These are phyloP conservation scores for Teunomyces lycoperdinae DNA, from an alignment of 805 yeast genomes.

Conservation along the genomic window DNA sequence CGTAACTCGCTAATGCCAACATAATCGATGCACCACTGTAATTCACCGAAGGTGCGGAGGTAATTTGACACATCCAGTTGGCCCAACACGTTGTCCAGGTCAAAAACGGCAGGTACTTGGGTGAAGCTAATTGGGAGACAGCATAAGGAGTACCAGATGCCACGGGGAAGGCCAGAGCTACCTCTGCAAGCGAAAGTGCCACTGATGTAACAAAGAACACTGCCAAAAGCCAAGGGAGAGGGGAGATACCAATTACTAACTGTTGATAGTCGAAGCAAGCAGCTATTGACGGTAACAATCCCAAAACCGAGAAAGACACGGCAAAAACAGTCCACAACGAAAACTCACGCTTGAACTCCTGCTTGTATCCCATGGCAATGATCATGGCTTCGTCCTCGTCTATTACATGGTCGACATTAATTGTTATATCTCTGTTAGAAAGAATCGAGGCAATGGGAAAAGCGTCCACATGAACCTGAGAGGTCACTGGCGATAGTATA, in stretches of 20 bases:
- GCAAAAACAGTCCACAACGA: slow-evolving; percentile 56
- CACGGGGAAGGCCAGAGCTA: slow-evolving; percentile 64
- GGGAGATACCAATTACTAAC: slow-evolving; percentile 60
- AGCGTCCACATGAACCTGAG: slow-evolving; percentile 34
- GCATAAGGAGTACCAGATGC: slow-evolving; percentile 71
- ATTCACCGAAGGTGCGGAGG: slow-evolving; percentile 60
- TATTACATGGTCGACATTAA: slow-evolving; percentile 47
- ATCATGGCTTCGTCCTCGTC: slow-evolving; percentile 52
- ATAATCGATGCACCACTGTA: slow-evolving; percentile 57
- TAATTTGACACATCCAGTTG: slow-evolving; percentile 63
- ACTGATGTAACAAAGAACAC: slow-evolving; percentile 55
- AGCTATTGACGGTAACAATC: slow-evolving; percentile 62
- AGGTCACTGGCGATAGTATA: slow-evolving; percentile 10
- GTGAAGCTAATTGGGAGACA: slow-evolving; percentile 60
- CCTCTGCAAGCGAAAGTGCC: slow-evolving; percentile 62
- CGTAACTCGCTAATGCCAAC: slow-evolving; percentile 46
- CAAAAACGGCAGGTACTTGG: slow-evolving; percentile 47
- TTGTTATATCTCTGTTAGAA: slow-evolving; percentile 36
- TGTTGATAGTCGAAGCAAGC: slow-evolving; percentile 61
- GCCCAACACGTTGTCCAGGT: slow-evolving; percentile 67
- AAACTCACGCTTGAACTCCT: slow-evolving; percentile 60
- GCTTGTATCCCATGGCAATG: slow-evolving; percentile 59
- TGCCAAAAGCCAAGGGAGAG: slow-evolving; percentile 59
- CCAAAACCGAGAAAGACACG: slow-evolving; percentile 62
- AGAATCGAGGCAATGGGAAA: slow-evolving; percentile 34